Conservation (phyloP, 352 stramenopile species). For the Pythium biforme region DNA sequence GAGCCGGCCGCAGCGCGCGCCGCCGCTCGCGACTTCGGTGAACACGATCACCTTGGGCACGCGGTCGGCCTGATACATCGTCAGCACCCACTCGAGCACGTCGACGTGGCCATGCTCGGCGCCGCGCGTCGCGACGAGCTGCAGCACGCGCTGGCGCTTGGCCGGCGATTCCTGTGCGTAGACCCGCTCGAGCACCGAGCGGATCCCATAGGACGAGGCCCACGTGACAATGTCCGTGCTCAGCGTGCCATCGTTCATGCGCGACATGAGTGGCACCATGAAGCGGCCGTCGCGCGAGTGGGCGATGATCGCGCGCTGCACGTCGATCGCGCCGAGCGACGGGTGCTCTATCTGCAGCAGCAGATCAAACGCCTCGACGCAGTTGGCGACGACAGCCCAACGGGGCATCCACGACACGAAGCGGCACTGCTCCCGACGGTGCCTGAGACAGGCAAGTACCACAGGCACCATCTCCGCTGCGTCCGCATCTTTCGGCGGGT, state of each 20-base stretch:
- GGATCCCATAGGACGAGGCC: neutral
- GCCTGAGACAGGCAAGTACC: neutral
- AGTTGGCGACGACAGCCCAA: conserved; percentile 1
- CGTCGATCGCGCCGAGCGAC: neutral
- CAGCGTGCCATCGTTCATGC: neutral
- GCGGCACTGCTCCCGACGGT: neutral
- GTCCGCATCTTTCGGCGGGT: neutral
- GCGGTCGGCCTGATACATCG: neutral
- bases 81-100: neutral
- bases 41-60: conserved; percentile 1
- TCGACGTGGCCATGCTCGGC: neutral
- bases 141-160: neutral
- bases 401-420: neutral
- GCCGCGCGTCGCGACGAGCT: neutral
- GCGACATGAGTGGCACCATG: neutral
- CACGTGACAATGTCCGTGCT: conserved; percentile 1
- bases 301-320: neutral
- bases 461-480: neutral
- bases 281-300: neutral
- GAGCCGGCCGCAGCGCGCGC: neutral
- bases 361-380: neutral
- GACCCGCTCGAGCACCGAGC: neutral
- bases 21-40: neutral
- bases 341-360: neutral
- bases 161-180: neutral